phyloP scores from a whole-genome alignment of 2,329 filamentous ascomycete species.

The Arachnomyces sp. region DNA sequence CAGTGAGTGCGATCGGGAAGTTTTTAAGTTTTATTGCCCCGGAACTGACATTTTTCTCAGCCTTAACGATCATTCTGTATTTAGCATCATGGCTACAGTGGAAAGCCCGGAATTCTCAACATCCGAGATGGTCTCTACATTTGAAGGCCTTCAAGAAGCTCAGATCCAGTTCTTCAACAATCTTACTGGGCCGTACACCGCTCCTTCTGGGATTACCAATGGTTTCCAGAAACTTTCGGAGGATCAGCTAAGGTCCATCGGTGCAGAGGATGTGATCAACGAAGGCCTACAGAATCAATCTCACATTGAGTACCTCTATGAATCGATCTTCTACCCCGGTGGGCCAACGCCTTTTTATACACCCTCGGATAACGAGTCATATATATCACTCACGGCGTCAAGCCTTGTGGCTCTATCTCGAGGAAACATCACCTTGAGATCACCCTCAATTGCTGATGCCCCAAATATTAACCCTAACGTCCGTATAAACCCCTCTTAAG shows the following conservation, averaged over 20 bases:
- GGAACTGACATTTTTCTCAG: conserved; percentile 5
- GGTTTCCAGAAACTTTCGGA: conserved; percentile 22
- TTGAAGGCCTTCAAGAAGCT: conserved; percentile 19
- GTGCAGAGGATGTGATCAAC: conserved; percentile 15
- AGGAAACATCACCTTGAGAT: conserved; percentile 14
- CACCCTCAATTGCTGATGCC: conserved; percentile 7
- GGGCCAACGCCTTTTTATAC: conserved; percentile 15
- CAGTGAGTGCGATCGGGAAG: conserved; percentile 13
- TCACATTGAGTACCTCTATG: conserved; percentile 20
- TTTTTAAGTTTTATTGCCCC: not conserved
- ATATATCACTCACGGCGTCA: conserved; percentile 25
- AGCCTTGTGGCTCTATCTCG: conserved; percentile 16
- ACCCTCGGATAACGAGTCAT: conserved; percentile 20
- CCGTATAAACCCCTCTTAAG: not conserved
- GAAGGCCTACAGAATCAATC: conserved; percentile 16
- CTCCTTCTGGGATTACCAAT: conserved; percentile 25
- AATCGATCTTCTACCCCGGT: conserved; percentile 17
- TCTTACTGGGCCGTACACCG: conserved; percentile 22
- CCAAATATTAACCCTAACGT: conserved; percentile 15
- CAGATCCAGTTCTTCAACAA: conserved; percentile 21
- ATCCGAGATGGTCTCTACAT: conserved; percentile 11
- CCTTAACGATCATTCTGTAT: conserved; percentile 18
- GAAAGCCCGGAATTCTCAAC: conserved; percentile 18
- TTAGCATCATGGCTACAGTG: conserved; percentile 22
- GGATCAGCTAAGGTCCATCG: conserved; percentile 14